phyloP scores from a whole-genome alignment of 306 rosid species.

The Cajanus cajan region DNA sequence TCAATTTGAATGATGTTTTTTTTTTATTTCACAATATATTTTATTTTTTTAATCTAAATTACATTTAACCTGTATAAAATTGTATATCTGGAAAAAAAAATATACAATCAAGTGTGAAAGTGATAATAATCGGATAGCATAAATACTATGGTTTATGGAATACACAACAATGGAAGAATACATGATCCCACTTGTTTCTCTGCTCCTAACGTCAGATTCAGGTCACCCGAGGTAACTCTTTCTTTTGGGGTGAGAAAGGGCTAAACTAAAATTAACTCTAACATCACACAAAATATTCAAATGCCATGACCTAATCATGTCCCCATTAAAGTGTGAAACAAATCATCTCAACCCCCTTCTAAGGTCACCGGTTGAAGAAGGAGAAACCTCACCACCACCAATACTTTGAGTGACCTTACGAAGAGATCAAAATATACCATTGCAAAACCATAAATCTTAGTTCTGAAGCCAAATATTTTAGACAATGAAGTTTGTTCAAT shows the following conservation, averaged over 20 bases:
- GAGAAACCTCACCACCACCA: constrained; percentile 91
- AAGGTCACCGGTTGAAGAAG: constrained; percentile 81
- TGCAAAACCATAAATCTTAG: background rate
- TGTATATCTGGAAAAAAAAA: constrained; percentile 43
- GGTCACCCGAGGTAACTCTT: constrained; percentile 24
- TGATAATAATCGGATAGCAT: background rate
- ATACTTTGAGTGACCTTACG: constrained; percentile 15
- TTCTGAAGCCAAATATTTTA: background rate
- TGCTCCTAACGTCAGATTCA: constrained; percentile 44
- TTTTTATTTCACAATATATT: no score
- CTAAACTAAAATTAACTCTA: constrained; percentile 34
- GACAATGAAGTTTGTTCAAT: background rate
- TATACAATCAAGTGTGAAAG: background rate
- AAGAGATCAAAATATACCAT: background rate
- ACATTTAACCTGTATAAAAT: no score
- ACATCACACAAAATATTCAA: constrained; percentile 30
- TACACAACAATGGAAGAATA: constrained; percentile 23
- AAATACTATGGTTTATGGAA: background rate
- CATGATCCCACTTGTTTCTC: constrained; percentile 28
- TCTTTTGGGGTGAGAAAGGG: constrained; percentile 32
- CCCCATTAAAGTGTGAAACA: constrained; percentile 22
- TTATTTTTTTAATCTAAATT: no score
- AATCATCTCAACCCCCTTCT: constrained; percentile 87
- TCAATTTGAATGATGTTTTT: no score
- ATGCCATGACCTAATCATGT: constrained; percentile 11